Conservation (phyloP, 345 rosid species). For the Gossypium mustelinum region DNA sequence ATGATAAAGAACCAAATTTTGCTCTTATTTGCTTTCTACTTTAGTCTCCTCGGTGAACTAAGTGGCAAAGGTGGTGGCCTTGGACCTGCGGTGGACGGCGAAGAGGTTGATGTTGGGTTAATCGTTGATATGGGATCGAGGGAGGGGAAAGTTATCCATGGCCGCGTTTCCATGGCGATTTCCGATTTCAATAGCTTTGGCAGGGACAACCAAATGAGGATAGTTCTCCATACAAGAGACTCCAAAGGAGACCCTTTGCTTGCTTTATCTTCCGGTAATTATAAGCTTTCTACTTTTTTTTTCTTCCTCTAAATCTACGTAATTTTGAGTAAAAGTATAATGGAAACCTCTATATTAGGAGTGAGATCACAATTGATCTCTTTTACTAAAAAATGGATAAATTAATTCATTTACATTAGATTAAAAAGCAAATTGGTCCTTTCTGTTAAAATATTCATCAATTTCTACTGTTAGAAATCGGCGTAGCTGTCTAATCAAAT, state of each 20-base stretch:
- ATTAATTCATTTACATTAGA: no score
- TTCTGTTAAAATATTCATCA: no score
- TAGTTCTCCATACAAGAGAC: not conserved
- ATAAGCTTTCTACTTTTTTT: not conserved
- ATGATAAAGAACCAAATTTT: not conserved
- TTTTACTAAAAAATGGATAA: no score
- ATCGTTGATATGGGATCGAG: not conserved
- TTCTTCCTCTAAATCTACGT: no score
- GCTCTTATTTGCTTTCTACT: not conserved
- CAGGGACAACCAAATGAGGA: not conserved
- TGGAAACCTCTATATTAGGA: rapidly evolving
- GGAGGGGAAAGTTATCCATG: not conserved
- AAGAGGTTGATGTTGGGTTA: not conserved
- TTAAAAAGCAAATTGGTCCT: no score
- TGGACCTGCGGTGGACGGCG: not conserved
- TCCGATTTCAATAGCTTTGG: not conserved
- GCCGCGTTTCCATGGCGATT: not conserved
- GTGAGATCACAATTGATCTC: no score
- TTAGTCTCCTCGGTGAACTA: not conserved
- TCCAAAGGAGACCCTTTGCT: not conserved
- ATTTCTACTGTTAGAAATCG: no score
- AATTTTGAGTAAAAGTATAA: no score
- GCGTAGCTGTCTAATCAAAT: no score
- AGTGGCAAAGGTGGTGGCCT: not conserved
- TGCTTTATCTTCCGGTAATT: not conserved